phyloP scores from a whole-genome alignment of 768 basidiomycete species.

The Trametes cinnabarina region DNA sequence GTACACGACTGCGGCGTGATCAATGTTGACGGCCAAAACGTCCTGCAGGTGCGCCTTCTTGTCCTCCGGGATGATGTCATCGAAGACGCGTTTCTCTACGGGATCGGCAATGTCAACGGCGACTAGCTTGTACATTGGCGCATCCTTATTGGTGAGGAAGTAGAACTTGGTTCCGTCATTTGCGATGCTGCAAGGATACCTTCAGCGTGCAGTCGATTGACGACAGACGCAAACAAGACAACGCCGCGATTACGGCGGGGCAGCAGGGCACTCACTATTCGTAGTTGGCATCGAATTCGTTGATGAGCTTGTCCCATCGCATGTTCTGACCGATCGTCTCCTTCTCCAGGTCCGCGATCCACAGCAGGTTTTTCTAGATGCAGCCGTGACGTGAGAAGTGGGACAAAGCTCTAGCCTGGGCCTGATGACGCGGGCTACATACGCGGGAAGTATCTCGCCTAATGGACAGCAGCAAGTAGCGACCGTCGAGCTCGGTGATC shows the following conservation, averaged over 20 bases:
- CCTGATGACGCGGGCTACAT: constrained; percentile 18
- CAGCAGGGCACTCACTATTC: constrained; percentile 45
- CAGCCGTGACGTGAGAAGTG: neutral
- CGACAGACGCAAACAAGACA: neutral
- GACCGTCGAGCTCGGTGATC: constrained; percentile 60
- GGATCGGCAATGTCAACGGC: constrained; percentile 57
- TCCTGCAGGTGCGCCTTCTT: constrained; percentile 58
- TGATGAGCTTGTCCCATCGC: constrained; percentile 68
- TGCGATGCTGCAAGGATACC: constrained; percentile 51
- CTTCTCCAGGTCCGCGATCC: constrained; percentile 66
- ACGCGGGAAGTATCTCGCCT: constrained; percentile 65
- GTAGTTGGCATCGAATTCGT: constrained; percentile 69
- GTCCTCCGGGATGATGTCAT: constrained; percentile 69
- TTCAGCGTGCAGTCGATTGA: neutral
- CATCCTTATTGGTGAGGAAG: constrained; percentile 62
- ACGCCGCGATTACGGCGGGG: neutral
- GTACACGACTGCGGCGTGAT: constrained; percentile 61
- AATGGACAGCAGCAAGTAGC: constrained; percentile 56
- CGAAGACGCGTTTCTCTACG: constrained; percentile 39
- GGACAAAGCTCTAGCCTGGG: neutral
- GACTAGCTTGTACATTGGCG: constrained; percentile 65
- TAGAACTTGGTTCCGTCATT: constrained; percentile 65
- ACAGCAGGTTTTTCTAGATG: constrained; percentile 67
- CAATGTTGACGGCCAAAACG: constrained; percentile 46
- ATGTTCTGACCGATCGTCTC: constrained; percentile 62